Base-by-base conservation (phyloP, 1,284 basidiomycete genomes). In the Tilletia walkeri region DNA sequence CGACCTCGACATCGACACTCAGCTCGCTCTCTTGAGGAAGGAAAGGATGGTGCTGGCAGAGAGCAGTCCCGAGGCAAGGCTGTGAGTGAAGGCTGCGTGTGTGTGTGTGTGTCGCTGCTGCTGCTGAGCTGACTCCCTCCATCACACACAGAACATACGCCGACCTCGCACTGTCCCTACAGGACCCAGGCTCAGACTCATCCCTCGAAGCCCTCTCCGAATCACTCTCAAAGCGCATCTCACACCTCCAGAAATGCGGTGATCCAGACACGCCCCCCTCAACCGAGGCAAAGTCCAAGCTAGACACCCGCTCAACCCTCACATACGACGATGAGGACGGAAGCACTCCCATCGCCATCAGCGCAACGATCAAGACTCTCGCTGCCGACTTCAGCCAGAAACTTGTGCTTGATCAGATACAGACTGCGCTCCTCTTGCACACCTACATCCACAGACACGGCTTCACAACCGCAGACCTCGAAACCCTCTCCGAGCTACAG, bases 141-240 rank as follows among this genome's bases (percentile, higher is more conserved):
- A 10, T 53, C 50, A 16, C 20, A 7, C 50, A 6, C 36, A 63
- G 59, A 20, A 63, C 59, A 38, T 63, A 39, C 9, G 16, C 38
- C 59, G 59, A 63, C 34, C 36, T 63, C 34, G 34, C 59, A 38
- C 59, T 39, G 1, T 3, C 30, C 4, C 59, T 63, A 1, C 59
- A 63, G 38, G 59, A 63, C 36, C 59, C 59, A 63, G 59, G 59
- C 59, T 34, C 59, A 18, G 59, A 63, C 34, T 16, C 41, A 6
- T 6, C 59, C 34, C 10, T 63, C 4, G 59, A 38, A 2, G 30
- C 38, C 34, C 59, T 63, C 34, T 36, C 34, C 9, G 14, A 63
- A 34, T 34, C 59, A n/a, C 59, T 63, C 34, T 10, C 36, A 10
- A 34, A 9, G 9, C 59, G 59, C 4, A 63, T 39, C 36, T 2